phyloP scores from a whole-genome alignment of 176 grass and related monocot species.

The Eleusine indica region DNA sequence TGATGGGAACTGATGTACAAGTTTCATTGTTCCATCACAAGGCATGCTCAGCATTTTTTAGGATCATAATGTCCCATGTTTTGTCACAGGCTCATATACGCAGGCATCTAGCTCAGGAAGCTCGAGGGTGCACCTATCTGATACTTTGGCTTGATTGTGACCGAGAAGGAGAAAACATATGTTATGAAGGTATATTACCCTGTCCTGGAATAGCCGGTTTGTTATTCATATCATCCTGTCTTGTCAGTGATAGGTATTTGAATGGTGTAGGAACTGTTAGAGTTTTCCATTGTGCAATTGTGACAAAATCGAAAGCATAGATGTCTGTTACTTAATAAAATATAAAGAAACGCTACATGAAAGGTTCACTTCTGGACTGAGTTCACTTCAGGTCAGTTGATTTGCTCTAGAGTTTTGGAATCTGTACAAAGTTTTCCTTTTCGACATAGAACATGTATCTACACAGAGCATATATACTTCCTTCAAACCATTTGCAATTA shows the following conservation, averaged over 20 bases:
- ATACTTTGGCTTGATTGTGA: constrained; percentile 97
- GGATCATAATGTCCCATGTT: constrained; percentile 12
- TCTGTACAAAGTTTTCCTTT: background rate
- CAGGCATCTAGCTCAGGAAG: constrained; percentile 93
- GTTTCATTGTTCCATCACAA: constrained; percentile 12
- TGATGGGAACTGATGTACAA: constrained; percentile 1
- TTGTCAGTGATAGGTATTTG: background rate
- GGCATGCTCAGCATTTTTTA: background rate
- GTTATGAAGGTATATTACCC: constrained; percentile 78
- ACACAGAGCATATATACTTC: background rate
- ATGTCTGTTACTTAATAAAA: background rate
- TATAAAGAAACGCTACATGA: constrained; percentile 18
- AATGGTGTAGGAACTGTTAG: background rate
- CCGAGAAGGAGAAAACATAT: constrained; percentile 99
- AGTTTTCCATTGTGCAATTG: background rate
- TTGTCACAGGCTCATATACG: constrained; percentile 77
- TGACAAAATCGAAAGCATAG: constrained; percentile 1
- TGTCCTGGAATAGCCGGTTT: background rate
- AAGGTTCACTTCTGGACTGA: constrained; percentile 16
- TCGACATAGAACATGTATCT: background rate
- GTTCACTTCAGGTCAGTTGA: constrained; percentile 12
- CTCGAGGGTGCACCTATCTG: constrained; percentile 76
- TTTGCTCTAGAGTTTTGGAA: background rate
- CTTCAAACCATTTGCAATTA: constrained; percentile 18
- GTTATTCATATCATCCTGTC: background rate